Conservation (phyloP, 2,329 filamentous ascomycete species). For the Verticillium dahliae region DNA sequence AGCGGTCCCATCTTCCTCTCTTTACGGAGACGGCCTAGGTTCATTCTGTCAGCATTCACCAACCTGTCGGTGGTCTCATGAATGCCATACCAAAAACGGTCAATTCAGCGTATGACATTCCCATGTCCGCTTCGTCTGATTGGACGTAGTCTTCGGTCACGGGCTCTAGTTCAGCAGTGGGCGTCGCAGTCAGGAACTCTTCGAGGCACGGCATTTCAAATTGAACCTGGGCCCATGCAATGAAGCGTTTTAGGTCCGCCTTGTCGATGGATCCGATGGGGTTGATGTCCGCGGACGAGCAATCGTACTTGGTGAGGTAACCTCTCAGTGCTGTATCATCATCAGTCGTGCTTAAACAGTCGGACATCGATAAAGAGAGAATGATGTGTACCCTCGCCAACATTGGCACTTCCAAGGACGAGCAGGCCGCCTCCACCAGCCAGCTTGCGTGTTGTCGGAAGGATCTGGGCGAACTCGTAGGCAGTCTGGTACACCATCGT, state of each 20-base stretch:
- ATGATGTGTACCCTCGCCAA: constrained; percentile 30
- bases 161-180: constrained; percentile 59
- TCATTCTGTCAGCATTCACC: constrained; percentile 8
- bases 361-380: background rate
- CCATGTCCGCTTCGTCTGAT: constrained; percentile 43
- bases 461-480: constrained; percentile 52
- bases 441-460: constrained; percentile 51
- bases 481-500: constrained; percentile 25
- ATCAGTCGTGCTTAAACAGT: constrained; percentile 6
- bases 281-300: constrained; percentile 37
- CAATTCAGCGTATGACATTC: constrained; percentile 45
- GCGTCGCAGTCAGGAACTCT: constrained; percentile 57
- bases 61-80: background rate
- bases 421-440: constrained; percentile 54
- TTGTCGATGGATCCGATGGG: constrained; percentile 58
- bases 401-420: constrained; percentile 63
- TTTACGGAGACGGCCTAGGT: constrained; percentile 32
- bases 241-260: constrained; percentile 65
- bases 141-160: constrained; percentile 54
- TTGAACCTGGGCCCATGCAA: constrained; percentile 51
- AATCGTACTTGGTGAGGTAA: constrained; percentile 68
- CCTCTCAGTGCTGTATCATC: constrained; percentile 24
- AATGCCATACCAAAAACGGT: background rate
- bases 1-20: constrained; percentile 40
- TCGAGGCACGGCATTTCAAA: constrained; percentile 60